Evolutionary conservation across 352 stramenopile species (phyloP), one percentile per base, ranked within the genome.

Genomic region (Pythium sp.): DNA sequence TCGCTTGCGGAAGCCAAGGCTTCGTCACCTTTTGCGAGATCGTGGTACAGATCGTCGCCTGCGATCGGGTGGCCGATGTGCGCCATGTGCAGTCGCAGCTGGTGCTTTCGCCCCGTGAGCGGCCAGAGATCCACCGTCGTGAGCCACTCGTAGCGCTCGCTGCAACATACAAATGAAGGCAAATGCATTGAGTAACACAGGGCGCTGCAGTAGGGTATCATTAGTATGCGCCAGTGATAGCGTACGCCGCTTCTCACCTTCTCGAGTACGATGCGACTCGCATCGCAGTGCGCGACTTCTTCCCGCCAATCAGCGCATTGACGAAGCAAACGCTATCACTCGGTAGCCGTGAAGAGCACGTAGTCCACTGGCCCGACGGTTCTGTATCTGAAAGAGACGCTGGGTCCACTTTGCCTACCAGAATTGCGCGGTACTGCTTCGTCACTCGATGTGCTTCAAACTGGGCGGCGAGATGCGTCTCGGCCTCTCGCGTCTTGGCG

Each of bases 91-190:
- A 87, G 56, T n/a, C 83, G 77, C 54, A 93, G 74, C 63, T 93
- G 86, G 57, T 93, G 86, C 70, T 83, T 87, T 36, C 84, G 72
- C 1, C 86, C 86, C 15, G 83, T 93, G 7, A 89, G 69, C 20
- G 81, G 81, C 83, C 83, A 91, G 55, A 91, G 59, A 46, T 91
- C 80, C 20, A 89, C 79, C 2, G 82, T 91, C 43, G 79, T 84
- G 54, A 91, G 73, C 77, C 77, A 88, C 18, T 66, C 72, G 67
- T 89, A 91, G 26, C 80, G 73, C 12, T 74, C 77, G 65, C 80
- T 81, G 30, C 15, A 54, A 12, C 14, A 11, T 28, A 30, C 20
- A 18, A 12, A 49, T 3, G 38, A 18, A 46, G 38, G 14, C 38
- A 46, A 46, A 46, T 46, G 15, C 5, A 43, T 46, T 46, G 38